Evolutionary conservation across 78 protist species (phyloP).

Genomic region (Dictyostelium citrinum): DNA sequence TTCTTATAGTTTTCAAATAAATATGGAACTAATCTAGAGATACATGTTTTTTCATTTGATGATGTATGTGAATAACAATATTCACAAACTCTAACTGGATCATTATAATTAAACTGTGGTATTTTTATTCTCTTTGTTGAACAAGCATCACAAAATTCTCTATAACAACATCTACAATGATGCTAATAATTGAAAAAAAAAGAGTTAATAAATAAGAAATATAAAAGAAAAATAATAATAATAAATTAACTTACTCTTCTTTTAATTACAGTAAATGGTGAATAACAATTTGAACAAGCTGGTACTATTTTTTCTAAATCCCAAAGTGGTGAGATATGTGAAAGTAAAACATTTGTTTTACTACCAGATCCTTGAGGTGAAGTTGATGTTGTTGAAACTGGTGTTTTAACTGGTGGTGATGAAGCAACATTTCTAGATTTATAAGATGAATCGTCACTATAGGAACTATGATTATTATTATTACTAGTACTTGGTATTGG

Average conservation of each 20-base stretch:
- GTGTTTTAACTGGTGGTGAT: conserved; percentile 1
- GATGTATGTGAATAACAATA: conserved; percentile 52
- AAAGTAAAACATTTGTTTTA: conserved; percentile 22
- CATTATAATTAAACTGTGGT: conserved; percentile 66
- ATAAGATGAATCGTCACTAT: conserved; percentile 2
- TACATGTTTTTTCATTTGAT: conserved; percentile 59
- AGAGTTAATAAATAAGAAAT: background rate
- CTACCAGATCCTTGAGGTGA: conserved; percentile 5
- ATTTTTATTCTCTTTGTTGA: conserved; percentile 50
- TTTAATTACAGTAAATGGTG: conserved; percentile 60
- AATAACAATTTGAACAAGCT: conserved; percentile 53
- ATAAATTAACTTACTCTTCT: conserved; percentile 45
- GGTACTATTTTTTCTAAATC: conserved; percentile 62
- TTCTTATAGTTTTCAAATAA: conserved; percentile 42
- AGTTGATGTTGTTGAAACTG: background rate
- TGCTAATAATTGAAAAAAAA: conserved; percentile 1
- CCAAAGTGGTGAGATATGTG: conserved; percentile 64
- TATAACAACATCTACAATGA: conserved; percentile 74
- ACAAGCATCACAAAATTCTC: conserved; percentile 76
- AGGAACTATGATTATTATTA: background rate
- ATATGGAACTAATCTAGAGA: conserved; percentile 63
- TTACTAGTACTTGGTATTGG: background rate
- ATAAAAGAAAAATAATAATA: background rate
- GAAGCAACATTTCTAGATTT: conserved; percentile 21
- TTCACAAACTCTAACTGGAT: conserved; percentile 64